These are phyloP conservation scores for Brassica cretica DNA, from an alignment of 345 rosid genomes.

Conservation along the genomic window DNA sequence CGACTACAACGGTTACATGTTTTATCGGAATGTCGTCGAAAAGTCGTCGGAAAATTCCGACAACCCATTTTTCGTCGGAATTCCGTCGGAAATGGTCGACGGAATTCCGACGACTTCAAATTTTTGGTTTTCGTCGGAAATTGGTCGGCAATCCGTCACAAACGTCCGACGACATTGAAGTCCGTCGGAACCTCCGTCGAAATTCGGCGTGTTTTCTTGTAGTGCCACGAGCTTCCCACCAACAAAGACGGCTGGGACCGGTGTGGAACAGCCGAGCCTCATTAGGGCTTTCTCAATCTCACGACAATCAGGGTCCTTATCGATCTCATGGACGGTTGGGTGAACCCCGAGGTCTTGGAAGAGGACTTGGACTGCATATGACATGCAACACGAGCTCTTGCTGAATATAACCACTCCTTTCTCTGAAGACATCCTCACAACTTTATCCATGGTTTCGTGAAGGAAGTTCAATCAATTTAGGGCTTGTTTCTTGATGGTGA, in stretches of 20 bases:
- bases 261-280: constrained; percentile 68
- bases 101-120: no score
- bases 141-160: no score
- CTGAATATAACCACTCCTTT: constrained; percentile 79
- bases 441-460: constrained; percentile 59
- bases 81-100: no score
- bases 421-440: constrained; percentile 61
- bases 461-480: neutral
- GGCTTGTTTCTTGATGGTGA: constrained; percentile 19
- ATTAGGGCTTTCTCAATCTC: constrained; percentile 74
- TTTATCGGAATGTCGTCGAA: no score
- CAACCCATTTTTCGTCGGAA: no score
- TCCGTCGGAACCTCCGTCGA: no score
- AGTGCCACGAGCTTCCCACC: constrained; percentile 56
- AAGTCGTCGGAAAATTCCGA: no score
- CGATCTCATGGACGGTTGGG: constrained; percentile 61
- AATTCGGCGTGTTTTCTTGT: no score
- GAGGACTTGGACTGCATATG: constrained; percentile 68
- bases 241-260: constrained; percentile 75
- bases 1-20: no score
- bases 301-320: constrained; percentile 69
- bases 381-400: constrained; percentile 79
- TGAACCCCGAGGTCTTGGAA: constrained; percentile 70
- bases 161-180: no score
- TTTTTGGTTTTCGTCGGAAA: no score